These are phyloP conservation scores for Paecilomyces formosus DNA, from an alignment of 2,329 filamentous ascomycete species.

Conservation along the genomic window DNA sequence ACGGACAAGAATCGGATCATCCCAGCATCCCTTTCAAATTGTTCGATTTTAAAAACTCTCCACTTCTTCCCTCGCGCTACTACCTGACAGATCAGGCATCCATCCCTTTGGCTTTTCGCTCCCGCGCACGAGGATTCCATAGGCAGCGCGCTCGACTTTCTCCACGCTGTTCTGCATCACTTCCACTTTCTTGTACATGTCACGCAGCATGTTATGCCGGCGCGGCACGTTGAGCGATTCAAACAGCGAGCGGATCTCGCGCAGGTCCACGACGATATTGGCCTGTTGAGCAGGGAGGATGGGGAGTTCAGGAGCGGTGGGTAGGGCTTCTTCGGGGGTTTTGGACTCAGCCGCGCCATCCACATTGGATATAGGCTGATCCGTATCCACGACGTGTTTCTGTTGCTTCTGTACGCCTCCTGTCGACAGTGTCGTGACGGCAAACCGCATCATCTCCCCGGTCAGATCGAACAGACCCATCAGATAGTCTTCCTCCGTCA, in stretches of 20 bases:
- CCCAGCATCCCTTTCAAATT: no score
- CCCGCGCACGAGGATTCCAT: constrained; percentile 79
- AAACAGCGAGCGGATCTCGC: constrained; percentile 66
- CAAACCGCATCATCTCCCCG: constrained; percentile 95
- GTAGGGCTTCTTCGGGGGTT: not conserved
- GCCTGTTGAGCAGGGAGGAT: constrained; percentile 38
- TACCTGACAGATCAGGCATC: constrained; percentile 65
- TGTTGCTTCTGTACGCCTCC: constrained; percentile 24
- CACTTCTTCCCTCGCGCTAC: constrained; percentile 22
- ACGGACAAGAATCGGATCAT: not conserved
- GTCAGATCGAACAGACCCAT: constrained; percentile 89
- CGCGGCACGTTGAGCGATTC: constrained; percentile 59
- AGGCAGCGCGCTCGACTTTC: constrained; percentile 88
- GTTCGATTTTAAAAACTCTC: constrained; percentile 26
- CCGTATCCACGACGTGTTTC: constrained; percentile 9
- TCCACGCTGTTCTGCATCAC: constrained; percentile 83
- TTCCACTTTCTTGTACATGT: constrained; percentile 71
- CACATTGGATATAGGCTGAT: constrained; percentile 1
- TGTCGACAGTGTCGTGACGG: constrained; percentile 78
- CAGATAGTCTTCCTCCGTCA: constrained; percentile 79
- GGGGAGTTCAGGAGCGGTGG: constrained; percentile 2
- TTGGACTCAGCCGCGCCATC: not conserved
- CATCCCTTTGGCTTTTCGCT: constrained; percentile 86
- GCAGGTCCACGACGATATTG: constrained; percentile 72
- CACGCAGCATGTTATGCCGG: constrained; percentile 48